Base-by-base conservation (phyloP, 116 monocot genomes). In the Phalaenopsis hybrid region DNA sequence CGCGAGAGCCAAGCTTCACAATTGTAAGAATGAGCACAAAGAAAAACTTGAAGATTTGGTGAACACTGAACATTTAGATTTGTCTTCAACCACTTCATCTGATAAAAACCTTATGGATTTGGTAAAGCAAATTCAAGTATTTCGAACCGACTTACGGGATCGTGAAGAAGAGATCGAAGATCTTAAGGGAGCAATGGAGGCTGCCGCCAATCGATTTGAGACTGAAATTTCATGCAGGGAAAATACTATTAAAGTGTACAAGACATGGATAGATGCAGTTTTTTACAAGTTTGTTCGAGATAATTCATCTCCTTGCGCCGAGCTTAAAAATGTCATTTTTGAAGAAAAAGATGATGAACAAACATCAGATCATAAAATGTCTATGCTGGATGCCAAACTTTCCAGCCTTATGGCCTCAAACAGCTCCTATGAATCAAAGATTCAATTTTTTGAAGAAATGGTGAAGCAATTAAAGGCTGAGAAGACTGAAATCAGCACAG, bases 1-100 rank as follows among this genome's bases (percentile, higher is more conserved):
- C 18, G 81, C 82, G 52, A 86, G 82, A 78, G 87, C 86, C 58
- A 91, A 86, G 78, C 85, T 95, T 67, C 48, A 58, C n/a, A 59
- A 81, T 37, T 82, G 87, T 46, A 91, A 89, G 69, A 59, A 83
- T 74, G 80, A 82, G 73, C 81, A 44, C n/a, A 72, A 75, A 44
- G 82, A 77, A 25, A 41, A 83, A 49, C 4, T 41, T 65, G 77
- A 52, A 52, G 12, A 52, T 52, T 52, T 3, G 52, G 52, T 12
- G 9, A 52, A 52, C 52, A 52, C 10, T 52, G 52, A 73, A 13
- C 81, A 76, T 79, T 43, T 84, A 72, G 72, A 72, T 68, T 83
- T 45, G 6, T 15, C 12, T 52, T 81, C 65, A 6, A 88, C 82
- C 69, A 79, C 85, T 67, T 79, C 74, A 48, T 76, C 72, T 34